phyloP scores from a whole-genome alignment of 2,329 filamentous ascomycete species.

The Colletotrichum sp. region DNA sequence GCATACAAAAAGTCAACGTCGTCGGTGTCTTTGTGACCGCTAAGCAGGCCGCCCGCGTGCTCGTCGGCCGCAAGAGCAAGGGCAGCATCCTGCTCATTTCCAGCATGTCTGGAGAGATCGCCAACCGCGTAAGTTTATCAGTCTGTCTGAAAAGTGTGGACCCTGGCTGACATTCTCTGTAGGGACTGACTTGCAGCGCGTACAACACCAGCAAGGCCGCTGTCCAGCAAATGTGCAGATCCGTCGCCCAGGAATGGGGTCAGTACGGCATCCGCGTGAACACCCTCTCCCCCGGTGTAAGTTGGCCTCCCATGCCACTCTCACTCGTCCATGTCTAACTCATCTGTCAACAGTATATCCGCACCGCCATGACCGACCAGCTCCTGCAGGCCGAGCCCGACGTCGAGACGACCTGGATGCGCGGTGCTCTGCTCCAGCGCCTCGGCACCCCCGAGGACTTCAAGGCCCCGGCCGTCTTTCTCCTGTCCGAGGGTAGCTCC shows the following conservation, averaged over 20 bases:
- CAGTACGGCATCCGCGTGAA: conserved; percentile 68
- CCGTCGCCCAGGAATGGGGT: conserved; percentile 68
- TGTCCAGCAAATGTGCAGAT: conserved; percentile 63
- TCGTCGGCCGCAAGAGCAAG: conserved; percentile 43
- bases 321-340: background rate
- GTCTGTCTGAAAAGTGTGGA: background rate
- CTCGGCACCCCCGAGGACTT: conserved; percentile 62
- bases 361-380: conserved; percentile 52
- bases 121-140: conserved; percentile 48
- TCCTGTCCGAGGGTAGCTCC: conserved; percentile 59
- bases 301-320: conserved; percentile 5
- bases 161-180: background rate
- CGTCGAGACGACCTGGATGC: conserved; percentile 59
- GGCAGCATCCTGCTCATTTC: conserved; percentile 57
- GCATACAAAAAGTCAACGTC: conserved; percentile 73
- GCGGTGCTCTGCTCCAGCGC: conserved; percentile 56
- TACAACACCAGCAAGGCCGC: conserved; percentile 69
- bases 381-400: conserved; percentile 49
- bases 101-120: conserved; percentile 54
- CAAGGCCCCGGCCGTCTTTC: conserved; percentile 60
- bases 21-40: conserved; percentile 74
- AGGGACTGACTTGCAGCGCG: conserved; percentile 67
- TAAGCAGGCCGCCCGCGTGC: conserved; percentile 69
- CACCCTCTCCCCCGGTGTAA: conserved; percentile 65
- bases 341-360: conserved; percentile 40